These are phyloP conservation scores for Aquilaria yunnanensis DNA, from an alignment of 345 rosid genomes.

Conservation along the genomic window DNA sequence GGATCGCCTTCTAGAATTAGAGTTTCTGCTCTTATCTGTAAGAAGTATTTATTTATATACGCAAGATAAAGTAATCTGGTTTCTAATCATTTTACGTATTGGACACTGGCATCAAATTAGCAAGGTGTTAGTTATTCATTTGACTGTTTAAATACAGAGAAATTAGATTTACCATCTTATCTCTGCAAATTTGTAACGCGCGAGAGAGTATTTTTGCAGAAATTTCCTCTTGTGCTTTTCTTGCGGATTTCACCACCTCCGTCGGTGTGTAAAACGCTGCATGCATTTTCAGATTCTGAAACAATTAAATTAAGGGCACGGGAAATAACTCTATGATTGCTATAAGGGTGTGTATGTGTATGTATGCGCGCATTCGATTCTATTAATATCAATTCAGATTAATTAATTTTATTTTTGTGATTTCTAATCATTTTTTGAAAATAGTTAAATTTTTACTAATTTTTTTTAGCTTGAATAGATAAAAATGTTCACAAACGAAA, in stretches of 20 bases:
- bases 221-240: conserved; percentile 48
- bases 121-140: background rate
- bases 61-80: background rate
- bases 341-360: too few relatives aligned
- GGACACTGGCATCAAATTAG: background rate
- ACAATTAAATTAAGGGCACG: too few relatives aligned
- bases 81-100: background rate
- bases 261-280: conserved; percentile 32
- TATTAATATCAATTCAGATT: too few relatives aligned
- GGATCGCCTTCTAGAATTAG: conserved; percentile 60
- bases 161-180: conserved; percentile 34
- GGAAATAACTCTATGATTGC: too few relatives aligned
- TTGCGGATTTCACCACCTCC: conserved; percentile 37
- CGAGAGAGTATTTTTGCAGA: conserved; percentile 45
- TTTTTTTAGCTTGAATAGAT: too few relatives aligned
- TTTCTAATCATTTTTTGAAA: too few relatives aligned
- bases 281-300: background rate
- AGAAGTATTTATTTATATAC: background rate
- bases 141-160: background rate
- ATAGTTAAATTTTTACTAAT: too few relatives aligned
- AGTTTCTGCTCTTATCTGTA: conserved; percentile 60
- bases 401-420: too few relatives aligned
- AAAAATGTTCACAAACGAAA: too few relatives aligned
- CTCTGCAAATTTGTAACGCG: conserved; percentile 49
- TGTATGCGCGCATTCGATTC: too few relatives aligned